Base-by-base conservation (phyloP, 768 basidiomycete genomes). In the Lanmaoa pseudosensibilis region DNA sequence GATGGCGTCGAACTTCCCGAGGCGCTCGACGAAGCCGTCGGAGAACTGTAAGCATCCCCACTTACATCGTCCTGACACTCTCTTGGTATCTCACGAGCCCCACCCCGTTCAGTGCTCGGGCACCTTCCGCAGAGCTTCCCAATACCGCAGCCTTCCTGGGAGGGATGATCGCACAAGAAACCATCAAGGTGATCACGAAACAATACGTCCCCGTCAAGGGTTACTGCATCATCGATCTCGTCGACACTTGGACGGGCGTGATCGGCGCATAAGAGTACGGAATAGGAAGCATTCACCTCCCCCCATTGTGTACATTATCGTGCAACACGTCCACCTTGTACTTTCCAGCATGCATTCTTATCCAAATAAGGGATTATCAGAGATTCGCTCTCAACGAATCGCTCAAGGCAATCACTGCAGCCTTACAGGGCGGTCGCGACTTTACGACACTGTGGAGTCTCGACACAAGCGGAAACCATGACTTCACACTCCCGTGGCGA, bases 141-240 rank as follows among this genome's bases (percentile, higher is more conserved):
- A 98, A 94, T 61, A 94, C 87, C 2, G 92, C 96, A 0, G 95
- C 95, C 2, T 85, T 98, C 66, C 77, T 98, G 1, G 97, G 97
- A 2, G 97, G 97, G 3, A 72, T 98, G 36, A 88, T 98, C 19
- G 94, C 95, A 25, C 97, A 99, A 64, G 97, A 99, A 69, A 86
- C 87, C 7, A 98, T 98, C 80, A 98, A 99, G 80, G 80, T 98
- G 74, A 88, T 96, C 65, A 99, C 96, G 55, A 86, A 85, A 65
- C 97, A 99, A 73, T 99, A 99, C 69, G 81, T 95, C 15, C 95
- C 97, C 9, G 81, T 96, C 59, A 84, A 88, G 58, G 91, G 92
- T 15, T 88, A 87, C 61, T 91, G 89, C 63, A 79, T 92, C 23
- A 77, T 96, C 46, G 94, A 98, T 74, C 80, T 97, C 58, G 79